phyloP scores from a whole-genome alignment of 139 green algal genomes.

The Micromonas pusilla region DNA sequence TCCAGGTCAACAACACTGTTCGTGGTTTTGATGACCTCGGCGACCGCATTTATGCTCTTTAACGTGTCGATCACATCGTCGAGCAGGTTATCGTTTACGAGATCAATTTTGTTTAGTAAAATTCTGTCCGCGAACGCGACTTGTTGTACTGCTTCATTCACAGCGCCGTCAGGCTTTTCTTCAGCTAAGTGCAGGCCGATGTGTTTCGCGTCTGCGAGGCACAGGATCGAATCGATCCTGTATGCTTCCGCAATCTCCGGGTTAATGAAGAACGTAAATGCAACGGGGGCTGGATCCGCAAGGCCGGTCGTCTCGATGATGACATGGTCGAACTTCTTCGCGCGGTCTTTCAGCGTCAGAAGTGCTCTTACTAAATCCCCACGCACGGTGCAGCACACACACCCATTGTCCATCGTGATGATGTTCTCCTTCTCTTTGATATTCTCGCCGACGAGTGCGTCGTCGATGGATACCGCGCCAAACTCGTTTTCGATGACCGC shows the following conservation, averaged over 20 bases:
- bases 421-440: constrained; percentile 69
- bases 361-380: constrained; percentile 78
- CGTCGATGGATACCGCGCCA: constrained; percentile 69
- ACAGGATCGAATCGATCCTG: constrained; percentile 57
- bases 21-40: constrained; percentile 48
- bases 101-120: constrained; percentile 67
- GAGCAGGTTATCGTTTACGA: constrained; percentile 46
- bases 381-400: constrained; percentile 68
- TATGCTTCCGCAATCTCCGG: constrained; percentile 37
- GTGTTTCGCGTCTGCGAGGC: constrained; percentile 76
- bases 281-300: constrained; percentile 78
- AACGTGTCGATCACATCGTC: constrained; percentile 29
- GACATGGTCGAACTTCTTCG: constrained; percentile 70
- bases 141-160: constrained; percentile 71
- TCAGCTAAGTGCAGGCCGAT: constrained; percentile 69
- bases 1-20: constrained; percentile 45
- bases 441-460: constrained; percentile 53
- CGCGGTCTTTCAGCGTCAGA: constrained; percentile 60
- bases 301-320: constrained; percentile 87
- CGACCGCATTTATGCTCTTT: constrained; percentile 34
- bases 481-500: constrained; percentile 76
- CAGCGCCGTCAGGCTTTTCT: constrained; percentile 64
- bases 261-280: constrained; percentile 86
- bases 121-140: constrained; percentile 82
- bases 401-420: constrained; percentile 72